Percentiles rank a stretch among this genome's conserved stretches.
Conservation (phyloP, 371 early-diverging fungal species). For the Apophysomyces variabilis region DNA sequence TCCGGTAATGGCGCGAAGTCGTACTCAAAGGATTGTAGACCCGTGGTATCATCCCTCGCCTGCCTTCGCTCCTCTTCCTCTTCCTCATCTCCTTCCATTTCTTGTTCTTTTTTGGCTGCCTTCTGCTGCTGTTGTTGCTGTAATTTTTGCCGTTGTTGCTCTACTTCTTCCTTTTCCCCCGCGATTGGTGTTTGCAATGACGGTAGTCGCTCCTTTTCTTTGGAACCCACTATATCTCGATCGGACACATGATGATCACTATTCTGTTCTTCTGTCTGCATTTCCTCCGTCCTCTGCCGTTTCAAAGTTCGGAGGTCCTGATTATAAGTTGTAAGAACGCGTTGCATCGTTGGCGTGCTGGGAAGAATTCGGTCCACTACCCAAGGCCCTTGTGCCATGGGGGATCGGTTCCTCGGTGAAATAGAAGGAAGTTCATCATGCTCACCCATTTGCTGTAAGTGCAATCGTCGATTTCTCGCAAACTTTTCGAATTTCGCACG, state of each 20-base stretch:
- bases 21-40: neutral
- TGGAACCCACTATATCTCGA: too few species aligned
- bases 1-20: neutral
- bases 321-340: neutral
- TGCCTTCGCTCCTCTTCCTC: neutral
- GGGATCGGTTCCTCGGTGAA: constrained; percentile 7
- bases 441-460: constrained; percentile 13
- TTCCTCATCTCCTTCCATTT: neutral
- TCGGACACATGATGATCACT: neutral
- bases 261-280: too few species aligned
- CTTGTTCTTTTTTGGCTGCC: neutral
- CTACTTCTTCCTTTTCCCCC: too few species aligned
- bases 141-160: too few species aligned
- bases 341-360: constrained; percentile 14
- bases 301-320: constrained; percentile 11
- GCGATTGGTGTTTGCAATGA: too few species aligned
- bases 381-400: constrained; percentile 2
- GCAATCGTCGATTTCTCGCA: constrained; percentile 8
- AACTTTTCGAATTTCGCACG: constrained; percentile 16
- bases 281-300: neutral
- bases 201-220: too few species aligned
- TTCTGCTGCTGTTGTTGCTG: too few species aligned
- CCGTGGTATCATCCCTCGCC: neutral
- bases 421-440: constrained; percentile 14
- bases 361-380: constrained; percentile 9